Percentiles rank a stretch among this genome's conserved stretches.
Conservation (phyloP, 2,329 filamentous ascomycete species). For the Cladophialophora bantiana region DNA sequence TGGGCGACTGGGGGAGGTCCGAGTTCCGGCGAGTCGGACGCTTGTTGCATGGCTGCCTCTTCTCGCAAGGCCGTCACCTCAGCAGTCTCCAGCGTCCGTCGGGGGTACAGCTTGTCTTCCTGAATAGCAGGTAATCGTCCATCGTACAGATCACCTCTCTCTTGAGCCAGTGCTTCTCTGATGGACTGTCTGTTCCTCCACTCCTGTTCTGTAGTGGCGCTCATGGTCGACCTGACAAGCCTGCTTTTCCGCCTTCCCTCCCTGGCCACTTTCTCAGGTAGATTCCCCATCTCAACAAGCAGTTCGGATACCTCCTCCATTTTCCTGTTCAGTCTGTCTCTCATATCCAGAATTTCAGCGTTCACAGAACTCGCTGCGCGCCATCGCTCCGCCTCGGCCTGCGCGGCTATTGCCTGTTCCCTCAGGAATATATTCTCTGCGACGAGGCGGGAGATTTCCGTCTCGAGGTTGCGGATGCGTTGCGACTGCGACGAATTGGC, state of each 20-base stretch:
- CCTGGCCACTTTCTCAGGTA: slow-evolving; percentile 39
- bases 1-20: slow-evolving; percentile 60
- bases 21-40: slow-evolving; percentile 44
- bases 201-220: slow-evolving; percentile 42
- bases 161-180: slow-evolving; percentile 42
- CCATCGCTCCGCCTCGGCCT: slow-evolving; percentile 60
- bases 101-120: slow-evolving; percentile 66
- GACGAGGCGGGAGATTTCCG: slow-evolving; percentile 66
- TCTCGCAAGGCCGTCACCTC: slow-evolving; percentile 46
- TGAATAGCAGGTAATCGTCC: slow-evolving; percentile 63
- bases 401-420: slow-evolving; percentile 65
- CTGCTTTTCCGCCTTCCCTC: slow-evolving; percentile 30
- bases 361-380: slow-evolving; percentile 53
- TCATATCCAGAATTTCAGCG: slow-evolving; percentile 60
- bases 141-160: slow-evolving; percentile 42
- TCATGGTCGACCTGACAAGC: slow-evolving; percentile 27
- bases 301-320: slow-evolving; percentile 62
- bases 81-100: slow-evolving; percentile 59
- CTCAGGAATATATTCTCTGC: slow-evolving; percentile 67
- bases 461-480: slow-evolving; percentile 68
- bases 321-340: slow-evolving; percentile 62
- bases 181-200: slow-evolving; percentile 39
- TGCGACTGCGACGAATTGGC: slow-evolving; percentile 70
- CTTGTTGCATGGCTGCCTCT: slow-evolving; percentile 37
- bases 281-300: slow-evolving; percentile 60